A percentile compares a stretch with the other conserved stretches of the same genome.
Conservation (phyloP, 129 eudicot genomes). For the Silybum marianum region DNA sequence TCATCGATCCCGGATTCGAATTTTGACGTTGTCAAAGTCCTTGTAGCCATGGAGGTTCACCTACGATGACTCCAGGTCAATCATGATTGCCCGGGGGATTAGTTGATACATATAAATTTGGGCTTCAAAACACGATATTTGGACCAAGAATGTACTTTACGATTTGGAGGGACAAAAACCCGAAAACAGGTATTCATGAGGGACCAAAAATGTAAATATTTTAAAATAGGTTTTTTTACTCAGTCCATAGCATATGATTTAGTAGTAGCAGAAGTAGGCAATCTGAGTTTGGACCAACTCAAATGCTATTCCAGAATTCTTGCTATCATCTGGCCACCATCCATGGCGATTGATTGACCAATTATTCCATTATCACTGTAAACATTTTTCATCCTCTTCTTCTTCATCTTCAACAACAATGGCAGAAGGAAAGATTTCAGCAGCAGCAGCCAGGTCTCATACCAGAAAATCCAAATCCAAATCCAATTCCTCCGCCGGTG, state of each 20-base stretch:
- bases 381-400: background rate
- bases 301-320: background rate
- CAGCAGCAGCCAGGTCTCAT: conserved; percentile 70
- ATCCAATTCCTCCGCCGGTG: conserved; percentile 36
- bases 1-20: too few relatives aligned
- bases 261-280: background rate
- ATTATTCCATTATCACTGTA: background rate
- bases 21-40: too few relatives aligned
- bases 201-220: too few relatives aligned
- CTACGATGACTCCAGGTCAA: too few relatives aligned
- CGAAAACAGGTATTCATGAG: too few relatives aligned
- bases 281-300: background rate
- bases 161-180: too few relatives aligned
- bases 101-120: too few relatives aligned
- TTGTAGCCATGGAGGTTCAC: too few relatives aligned
- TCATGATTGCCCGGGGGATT: too few relatives aligned
- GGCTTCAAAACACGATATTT: too few relatives aligned
- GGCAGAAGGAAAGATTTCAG: conserved; percentile 43
- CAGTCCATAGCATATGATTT: background rate
- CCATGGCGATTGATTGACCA: background rate
- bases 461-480: conserved; percentile 43
- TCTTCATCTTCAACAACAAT: background rate
- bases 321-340: background rate
- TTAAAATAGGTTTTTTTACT: too few relatives aligned
- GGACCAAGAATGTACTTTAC: too few relatives aligned